Conservation (phyloP, 106 monocot species). For the Dioscorea zingiberensis region DNA sequence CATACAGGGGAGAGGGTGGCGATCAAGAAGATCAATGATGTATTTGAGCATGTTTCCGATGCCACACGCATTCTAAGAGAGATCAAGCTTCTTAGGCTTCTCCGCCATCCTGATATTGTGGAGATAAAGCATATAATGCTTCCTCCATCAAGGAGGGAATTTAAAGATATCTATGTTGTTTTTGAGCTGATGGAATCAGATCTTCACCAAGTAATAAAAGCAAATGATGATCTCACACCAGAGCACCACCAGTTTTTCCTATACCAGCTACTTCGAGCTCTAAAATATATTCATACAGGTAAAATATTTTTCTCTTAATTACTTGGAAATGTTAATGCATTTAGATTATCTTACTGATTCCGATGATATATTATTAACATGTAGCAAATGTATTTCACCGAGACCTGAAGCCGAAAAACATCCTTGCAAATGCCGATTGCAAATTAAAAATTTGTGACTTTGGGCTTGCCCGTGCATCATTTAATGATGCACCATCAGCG, state of each 20-base stretch:
- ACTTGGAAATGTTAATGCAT: slow-evolving; percentile 12
- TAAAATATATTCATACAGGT: slow-evolving; percentile 81
- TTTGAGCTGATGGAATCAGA: slow-evolving; percentile 82
- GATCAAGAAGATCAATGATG: slow-evolving; percentile 71
- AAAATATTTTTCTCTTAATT: not conserved
- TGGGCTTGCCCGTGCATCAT: slow-evolving; percentile 66
- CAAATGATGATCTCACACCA: slow-evolving; percentile 66
- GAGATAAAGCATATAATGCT: slow-evolving; percentile 80
- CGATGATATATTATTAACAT: not conserved
- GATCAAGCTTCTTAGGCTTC: slow-evolving; percentile 63
- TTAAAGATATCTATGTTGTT: slow-evolving; percentile 77
- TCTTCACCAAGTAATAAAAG: slow-evolving; percentile 74
- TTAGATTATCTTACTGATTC: not conserved
- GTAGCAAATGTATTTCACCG: slow-evolving; percentile 76
- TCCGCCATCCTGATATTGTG: slow-evolving; percentile 63
- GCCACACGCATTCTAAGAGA: slow-evolving; percentile 61
- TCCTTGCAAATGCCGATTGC: slow-evolving; percentile 78
- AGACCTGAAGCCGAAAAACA: slow-evolving; percentile 74
- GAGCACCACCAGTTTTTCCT: slow-evolving; percentile 68
- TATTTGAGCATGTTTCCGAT: slow-evolving; percentile 78
- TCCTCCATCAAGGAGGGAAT: slow-evolving; percentile 64
- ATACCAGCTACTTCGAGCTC: slow-evolving; percentile 60
- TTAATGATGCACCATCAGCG: slow-evolving; percentile 66
- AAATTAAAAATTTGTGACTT: slow-evolving; percentile 78
- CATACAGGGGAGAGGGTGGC: slow-evolving; percentile 63